A percentile compares a stretch with the other conserved stretches of the same genome.
These are phyloP conservation scores for Melampsora larici-populina DNA, from an alignment of 1,284 basidiomycete species.

Conservation along the genomic window DNA sequence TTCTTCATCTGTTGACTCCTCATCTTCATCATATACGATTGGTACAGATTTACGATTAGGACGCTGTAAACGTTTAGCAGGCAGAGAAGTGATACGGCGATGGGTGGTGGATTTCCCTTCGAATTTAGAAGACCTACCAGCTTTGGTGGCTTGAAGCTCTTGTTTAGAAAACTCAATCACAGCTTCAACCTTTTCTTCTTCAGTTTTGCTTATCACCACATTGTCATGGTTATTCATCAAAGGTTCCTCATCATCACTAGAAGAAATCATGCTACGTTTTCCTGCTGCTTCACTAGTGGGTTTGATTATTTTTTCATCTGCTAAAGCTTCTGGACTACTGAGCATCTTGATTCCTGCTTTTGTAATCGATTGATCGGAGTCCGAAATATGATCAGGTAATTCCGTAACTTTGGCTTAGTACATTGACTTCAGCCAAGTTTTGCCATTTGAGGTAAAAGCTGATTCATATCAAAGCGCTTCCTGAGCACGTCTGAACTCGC, in stretches of 20 bases:
- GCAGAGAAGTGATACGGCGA: too few relatives aligned
- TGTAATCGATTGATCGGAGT: neutral
- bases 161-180: slow-evolving; percentile 33
- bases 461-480: too few relatives aligned
- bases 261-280: neutral
- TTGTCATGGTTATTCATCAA: neutral
- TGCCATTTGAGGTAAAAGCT: too few relatives aligned
- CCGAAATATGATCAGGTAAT: neutral
- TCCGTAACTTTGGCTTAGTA: neutral
- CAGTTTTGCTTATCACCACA: neutral
- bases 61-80: too few relatives aligned
- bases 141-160: neutral
- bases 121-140: neutral
- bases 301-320: neutral
- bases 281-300: neutral
- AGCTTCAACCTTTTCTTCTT: slow-evolving; percentile 34
- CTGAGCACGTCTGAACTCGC: too few relatives aligned
- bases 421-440: too few relatives aligned
- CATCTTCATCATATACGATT: too few relatives aligned
- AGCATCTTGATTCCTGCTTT: neutral
- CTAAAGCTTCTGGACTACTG: neutral
- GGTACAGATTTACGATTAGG: too few relatives aligned
- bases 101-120: too few relatives aligned
- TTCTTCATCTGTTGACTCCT: too few relatives aligned
- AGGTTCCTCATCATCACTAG: neutral